phyloP scores from a whole-genome alignment of 2,329 filamentous ascomycete genomes.

The Aspergillus proliferans region DNA sequence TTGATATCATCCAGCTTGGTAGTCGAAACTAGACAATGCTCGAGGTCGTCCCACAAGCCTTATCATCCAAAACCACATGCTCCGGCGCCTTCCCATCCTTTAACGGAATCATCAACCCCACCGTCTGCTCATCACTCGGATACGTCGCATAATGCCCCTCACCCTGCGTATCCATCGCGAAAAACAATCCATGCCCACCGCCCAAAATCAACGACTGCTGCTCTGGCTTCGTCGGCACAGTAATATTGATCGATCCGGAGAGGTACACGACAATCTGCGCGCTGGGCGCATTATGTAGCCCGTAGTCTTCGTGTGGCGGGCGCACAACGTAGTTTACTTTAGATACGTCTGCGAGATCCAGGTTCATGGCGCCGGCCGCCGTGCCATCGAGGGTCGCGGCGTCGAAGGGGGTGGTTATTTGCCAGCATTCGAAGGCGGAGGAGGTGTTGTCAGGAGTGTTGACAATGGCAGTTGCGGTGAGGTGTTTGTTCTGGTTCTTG shows the following conservation, averaged over 20 bases:
- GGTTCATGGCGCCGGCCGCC: not conserved
- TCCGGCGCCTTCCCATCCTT: not conserved
- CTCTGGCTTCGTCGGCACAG: not conserved
- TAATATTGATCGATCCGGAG: not conserved
- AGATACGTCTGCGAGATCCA: not conserved
- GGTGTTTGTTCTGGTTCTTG: not conserved
- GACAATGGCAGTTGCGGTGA: not conserved
- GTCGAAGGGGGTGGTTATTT: not conserved
- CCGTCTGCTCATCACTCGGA: not conserved
- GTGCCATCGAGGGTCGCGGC: not conserved
- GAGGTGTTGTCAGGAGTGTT: not conserved
- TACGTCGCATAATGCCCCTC: not conserved
- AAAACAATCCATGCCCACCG: not conserved
- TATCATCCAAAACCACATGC: not conserved
- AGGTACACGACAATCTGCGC: not conserved
- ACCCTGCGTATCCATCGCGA: not conserved
- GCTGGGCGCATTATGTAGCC: not conserved
- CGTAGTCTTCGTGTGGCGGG: not conserved
- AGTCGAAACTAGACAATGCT: not conserved
- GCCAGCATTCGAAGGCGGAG: not conserved
- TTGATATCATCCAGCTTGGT: no score
- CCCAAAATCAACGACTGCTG: not conserved
- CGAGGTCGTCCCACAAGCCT: not conserved
- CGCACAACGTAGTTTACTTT: not conserved
- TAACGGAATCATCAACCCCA: not conserved